Evolutionary conservation across 108 stramenopile genomes (phyloP).

Genomic region (Seminavis robusta): DNA sequence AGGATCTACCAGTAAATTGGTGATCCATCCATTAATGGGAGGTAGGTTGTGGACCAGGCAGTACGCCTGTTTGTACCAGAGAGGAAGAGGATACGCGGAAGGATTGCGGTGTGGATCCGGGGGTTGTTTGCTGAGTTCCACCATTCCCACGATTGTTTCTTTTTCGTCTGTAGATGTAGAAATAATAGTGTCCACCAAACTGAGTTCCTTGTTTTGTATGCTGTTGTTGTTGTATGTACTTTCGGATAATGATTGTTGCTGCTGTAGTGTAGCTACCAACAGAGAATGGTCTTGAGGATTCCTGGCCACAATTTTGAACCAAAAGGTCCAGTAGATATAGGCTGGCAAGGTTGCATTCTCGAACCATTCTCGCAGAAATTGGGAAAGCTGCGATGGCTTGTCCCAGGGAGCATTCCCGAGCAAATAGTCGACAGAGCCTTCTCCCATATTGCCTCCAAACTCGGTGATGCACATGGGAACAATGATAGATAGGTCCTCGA

Average conservation of each 20-base stretch:
- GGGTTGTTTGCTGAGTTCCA: conserved; percentile 63
- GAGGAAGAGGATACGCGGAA: conserved; percentile 55
- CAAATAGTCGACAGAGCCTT: neutral
- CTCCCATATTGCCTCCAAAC: too few relatives aligned
- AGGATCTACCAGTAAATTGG: conserved; percentile 55
- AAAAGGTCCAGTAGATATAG: conserved; percentile 7
- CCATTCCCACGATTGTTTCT: conserved; percentile 56
- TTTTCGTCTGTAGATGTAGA: too few relatives aligned
- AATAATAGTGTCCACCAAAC: neutral
- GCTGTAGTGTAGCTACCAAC: neutral
- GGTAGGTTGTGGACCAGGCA: too few relatives aligned
- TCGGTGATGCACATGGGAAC: conserved; percentile 32
- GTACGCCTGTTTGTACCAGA: conserved; percentile 26
- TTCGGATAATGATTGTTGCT: neutral
- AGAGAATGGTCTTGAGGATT: neutral
- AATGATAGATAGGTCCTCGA: conserved; percentile 14
- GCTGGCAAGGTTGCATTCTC: conserved; percentile 4
- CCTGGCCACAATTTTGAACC: conserved; percentile 11
- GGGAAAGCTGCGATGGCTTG: conserved; percentile 5
- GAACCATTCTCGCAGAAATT: conserved; percentile 19
- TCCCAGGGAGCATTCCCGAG: conserved; percentile 1
- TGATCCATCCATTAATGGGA: conserved; percentile 70
- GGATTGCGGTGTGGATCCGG: conserved; percentile 53
- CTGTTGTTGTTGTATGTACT: neutral
- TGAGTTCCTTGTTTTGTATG: neutral